Evolutionary conservation across 1,139 yeast genomes (phyloP).

Genomic region (Kodamaea alishanica): DNA sequence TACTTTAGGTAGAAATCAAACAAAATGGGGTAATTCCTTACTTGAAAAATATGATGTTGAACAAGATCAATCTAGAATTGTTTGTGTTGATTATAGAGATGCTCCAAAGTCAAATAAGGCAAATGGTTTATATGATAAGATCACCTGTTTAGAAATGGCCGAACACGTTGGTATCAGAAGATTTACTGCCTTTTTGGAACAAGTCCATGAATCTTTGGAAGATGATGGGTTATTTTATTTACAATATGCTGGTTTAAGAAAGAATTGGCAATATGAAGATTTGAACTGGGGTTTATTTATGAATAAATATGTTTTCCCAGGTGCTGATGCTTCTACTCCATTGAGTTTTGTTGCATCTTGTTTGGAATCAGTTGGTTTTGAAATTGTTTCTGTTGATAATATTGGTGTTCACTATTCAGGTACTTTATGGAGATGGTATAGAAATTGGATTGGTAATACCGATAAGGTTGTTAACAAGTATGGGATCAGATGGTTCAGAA

Average conservation of each 20-base stretch:
- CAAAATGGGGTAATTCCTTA: conserved; percentile 80
- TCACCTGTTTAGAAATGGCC: conserved; percentile 91
- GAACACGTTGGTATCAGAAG: conserved; percentile 95
- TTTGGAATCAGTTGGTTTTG: conserved; percentile 84
- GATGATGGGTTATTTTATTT: conserved; percentile 86
- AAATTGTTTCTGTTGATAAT: conserved; percentile 78
- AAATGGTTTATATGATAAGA: conserved; percentile 74
- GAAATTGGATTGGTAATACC: conserved; percentile 88
- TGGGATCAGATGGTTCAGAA: conserved; percentile 87
- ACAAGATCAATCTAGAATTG: conserved; percentile 66
- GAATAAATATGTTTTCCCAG: conserved; percentile 96
- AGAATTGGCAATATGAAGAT: conserved; percentile 93
- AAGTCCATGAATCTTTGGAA: conserved; percentile 81
- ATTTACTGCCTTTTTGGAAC: conserved; percentile 68
- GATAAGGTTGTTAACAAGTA: conserved; percentile 75
- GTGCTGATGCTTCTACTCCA: conserved; percentile 96
- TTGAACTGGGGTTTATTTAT: conserved; percentile 91
- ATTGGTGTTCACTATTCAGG: conserved; percentile 93
- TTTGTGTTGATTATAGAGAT: conserved; percentile 88
- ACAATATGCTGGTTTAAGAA: conserved; percentile 90
- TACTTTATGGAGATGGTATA: conserved; percentile 92
- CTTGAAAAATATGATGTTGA: conserved; percentile 66
- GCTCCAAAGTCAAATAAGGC: conserved; percentile 64
- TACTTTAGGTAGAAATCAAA: conserved; percentile 86
- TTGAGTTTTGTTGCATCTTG: conserved; percentile 74